phyloP scores from a whole-genome alignment of 225 moss, liverwort and hornwort genomes.

The Physcomitrium patens region DNA sequence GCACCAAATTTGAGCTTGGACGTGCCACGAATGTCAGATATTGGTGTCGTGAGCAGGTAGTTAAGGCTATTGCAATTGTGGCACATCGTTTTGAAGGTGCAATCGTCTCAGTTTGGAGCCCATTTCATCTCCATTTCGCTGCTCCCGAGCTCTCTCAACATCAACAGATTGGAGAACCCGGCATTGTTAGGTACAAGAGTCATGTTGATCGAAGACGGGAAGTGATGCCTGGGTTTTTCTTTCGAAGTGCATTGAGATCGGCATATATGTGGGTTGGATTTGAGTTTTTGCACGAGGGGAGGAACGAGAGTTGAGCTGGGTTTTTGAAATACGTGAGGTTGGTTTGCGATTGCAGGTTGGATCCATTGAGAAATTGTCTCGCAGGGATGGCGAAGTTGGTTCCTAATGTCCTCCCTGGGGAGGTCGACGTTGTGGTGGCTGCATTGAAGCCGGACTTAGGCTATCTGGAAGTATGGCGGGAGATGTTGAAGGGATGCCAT shows the following conservation, averaged over 20 bases:
- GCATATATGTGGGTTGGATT: neutral
- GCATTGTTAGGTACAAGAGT: neutral
- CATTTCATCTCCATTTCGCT: neutral
- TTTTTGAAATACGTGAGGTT: neutral
- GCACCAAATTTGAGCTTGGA: constrained; percentile 18
- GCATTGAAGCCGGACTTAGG: constrained; percentile 47
- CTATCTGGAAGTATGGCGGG: constrained; percentile 38
- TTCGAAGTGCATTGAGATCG: neutral
- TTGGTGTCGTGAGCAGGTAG: neutral
- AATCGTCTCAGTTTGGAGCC: neutral
- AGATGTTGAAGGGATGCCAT: constrained; percentile 43
- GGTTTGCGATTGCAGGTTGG: constrained; percentile 13
- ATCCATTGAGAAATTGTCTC: neutral
- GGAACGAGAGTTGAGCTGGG: constrained; percentile 7
- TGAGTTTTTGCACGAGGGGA: neutral
- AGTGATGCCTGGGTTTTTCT: neutral
- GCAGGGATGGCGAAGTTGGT: constrained; percentile 39
- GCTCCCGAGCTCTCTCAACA: neutral
- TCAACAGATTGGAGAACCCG: neutral
- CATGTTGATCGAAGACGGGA: neutral
- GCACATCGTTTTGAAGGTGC: neutral
- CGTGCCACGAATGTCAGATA: neutral
- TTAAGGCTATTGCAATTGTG: neutral
- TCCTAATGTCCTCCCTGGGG: constrained; percentile 34
- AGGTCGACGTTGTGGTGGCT: constrained; percentile 61